These are phyloP conservation scores for Pelargonium nanum DNA, from an alignment of 345 rosid genomes.

Conservation along the genomic window DNA sequence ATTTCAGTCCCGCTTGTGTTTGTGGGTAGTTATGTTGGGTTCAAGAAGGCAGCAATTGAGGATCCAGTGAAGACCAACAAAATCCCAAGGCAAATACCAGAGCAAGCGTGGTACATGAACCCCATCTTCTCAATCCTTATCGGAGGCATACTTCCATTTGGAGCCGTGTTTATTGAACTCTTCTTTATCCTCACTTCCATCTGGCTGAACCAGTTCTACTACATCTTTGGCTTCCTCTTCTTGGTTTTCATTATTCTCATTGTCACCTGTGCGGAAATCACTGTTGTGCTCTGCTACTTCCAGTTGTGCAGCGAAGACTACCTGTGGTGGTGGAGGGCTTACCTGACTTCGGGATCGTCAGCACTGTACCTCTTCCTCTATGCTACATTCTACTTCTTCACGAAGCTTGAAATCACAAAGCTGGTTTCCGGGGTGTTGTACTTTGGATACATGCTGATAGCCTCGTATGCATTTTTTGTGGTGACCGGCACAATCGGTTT, in stretches of 20 bases:
- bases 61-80: conserved; percentile 33
- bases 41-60: conserved; percentile 27
- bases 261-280: conserved; percentile 35
- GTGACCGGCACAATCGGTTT: conserved; percentile 31
- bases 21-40: conserved; percentile 29
- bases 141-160: conserved; percentile 37
- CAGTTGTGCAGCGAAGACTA: conserved; percentile 39
- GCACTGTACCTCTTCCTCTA: conserved; percentile 35
- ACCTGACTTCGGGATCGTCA: conserved; percentile 33
- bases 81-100: conserved; percentile 38
- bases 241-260: conserved; percentile 28
- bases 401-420: conserved; percentile 32
- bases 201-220: conserved; percentile 42
- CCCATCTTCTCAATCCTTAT: conserved; percentile 26
- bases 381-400: conserved; percentile 31
- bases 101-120: conserved; percentile 31
- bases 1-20: conserved; percentile 39
- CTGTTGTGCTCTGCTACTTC: conserved; percentile 32
- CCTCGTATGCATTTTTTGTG: conserved; percentile 30
- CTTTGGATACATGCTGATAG: conserved; percentile 34
- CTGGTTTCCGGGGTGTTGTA: conserved; percentile 25
- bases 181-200: conserved; percentile 36
- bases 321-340: conserved; percentile 37
- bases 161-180: conserved; percentile 34
- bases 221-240: conserved; percentile 38